Evolutionary conservation across 805 yeast species (phyloP).

Genomic region (Wickerhamiella bombiphila): DNA sequence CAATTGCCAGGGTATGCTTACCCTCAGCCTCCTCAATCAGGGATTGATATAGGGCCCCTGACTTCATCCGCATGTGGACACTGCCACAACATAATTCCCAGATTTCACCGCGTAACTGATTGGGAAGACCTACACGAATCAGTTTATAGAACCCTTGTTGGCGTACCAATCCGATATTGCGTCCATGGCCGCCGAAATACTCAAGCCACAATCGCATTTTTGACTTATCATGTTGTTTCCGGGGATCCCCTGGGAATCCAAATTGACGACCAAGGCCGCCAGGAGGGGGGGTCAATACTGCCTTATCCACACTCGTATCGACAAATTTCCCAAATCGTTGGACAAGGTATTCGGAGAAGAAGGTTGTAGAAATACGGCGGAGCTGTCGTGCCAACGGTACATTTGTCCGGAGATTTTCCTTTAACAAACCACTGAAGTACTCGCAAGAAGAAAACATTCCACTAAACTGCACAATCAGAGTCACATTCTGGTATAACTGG

Average conservation of each 20-base stretch:
- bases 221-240: constrained; percentile 59
- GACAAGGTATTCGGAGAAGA: constrained; percentile 75
- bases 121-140: constrained; percentile 86
- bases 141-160: constrained; percentile 70
- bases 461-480: constrained; percentile 53
- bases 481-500: constrained; percentile 49
- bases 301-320: constrained; percentile 16
- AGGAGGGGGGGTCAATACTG: constrained; percentile 32
- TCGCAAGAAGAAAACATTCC: constrained; percentile 73
- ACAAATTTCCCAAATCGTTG: constrained; percentile 32
- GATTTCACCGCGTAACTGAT: constrained; percentile 81
- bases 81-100: constrained; percentile 93
- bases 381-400: constrained; percentile 40
- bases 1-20: constrained; percentile 67
- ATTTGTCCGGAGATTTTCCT: constrained; percentile 46
- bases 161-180: constrained; percentile 60
- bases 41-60: constrained; percentile 43
- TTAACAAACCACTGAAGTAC: constrained; percentile 56
- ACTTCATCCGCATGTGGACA: constrained; percentile 52
- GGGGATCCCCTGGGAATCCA: constrained; percentile 83
- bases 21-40: constrained; percentile 48
- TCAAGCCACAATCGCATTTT: constrained; percentile 92
- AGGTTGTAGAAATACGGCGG: constrained; percentile 47
- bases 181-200: constrained; percentile 67
- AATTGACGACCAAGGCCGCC: constrained; percentile 80